These are phyloP conservation scores for Schizochytrium sp. DNA, from an alignment of 108 stramenopile genomes.

Conservation along the genomic window DNA sequence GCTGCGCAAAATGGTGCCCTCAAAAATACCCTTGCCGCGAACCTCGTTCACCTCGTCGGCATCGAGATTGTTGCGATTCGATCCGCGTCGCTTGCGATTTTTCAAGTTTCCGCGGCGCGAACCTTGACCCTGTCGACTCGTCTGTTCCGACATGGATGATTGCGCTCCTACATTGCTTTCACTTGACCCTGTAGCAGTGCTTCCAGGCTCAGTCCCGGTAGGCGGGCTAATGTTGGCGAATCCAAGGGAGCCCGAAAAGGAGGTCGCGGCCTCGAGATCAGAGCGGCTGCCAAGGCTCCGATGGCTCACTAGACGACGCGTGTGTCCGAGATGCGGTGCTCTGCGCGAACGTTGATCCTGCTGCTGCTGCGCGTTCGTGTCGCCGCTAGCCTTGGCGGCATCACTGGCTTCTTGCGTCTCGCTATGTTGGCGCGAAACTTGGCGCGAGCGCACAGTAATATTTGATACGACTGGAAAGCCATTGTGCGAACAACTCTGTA, in stretches of 20 bases:
- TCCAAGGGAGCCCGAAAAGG: neutral
- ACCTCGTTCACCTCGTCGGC: neutral
- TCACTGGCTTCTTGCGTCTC: slow-evolving; percentile 31
- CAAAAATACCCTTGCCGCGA: neutral
- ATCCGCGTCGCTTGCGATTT: neutral
- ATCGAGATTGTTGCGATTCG: neutral
- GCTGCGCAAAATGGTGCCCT: neutral
- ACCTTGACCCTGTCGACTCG: neutral
- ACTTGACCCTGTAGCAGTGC: too few relatives aligned
- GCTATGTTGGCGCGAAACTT: neutral
- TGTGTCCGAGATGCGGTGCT: slow-evolving; percentile 2
- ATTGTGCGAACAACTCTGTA: slow-evolving; percentile 38
- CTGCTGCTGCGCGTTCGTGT: neutral
- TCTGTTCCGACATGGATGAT: too few relatives aligned
- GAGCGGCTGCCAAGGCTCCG: neutral
- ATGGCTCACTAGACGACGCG: slow-evolving; percentile 14
- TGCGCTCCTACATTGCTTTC: too few relatives aligned
- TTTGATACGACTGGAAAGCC: slow-evolving; percentile 63
- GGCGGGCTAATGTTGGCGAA: too few relatives aligned
- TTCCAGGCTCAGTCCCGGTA: too few relatives aligned
- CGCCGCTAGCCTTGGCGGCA: slow-evolving; percentile 14
- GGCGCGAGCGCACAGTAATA: neutral
- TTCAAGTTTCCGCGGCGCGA: neutral
- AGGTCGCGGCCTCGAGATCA: neutral
- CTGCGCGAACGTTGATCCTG: slow-evolving; percentile 16